phyloP scores from a whole-genome alignment of 2,329 filamentous ascomycete genomes.

The Beauveria pseudobassiana region DNA sequence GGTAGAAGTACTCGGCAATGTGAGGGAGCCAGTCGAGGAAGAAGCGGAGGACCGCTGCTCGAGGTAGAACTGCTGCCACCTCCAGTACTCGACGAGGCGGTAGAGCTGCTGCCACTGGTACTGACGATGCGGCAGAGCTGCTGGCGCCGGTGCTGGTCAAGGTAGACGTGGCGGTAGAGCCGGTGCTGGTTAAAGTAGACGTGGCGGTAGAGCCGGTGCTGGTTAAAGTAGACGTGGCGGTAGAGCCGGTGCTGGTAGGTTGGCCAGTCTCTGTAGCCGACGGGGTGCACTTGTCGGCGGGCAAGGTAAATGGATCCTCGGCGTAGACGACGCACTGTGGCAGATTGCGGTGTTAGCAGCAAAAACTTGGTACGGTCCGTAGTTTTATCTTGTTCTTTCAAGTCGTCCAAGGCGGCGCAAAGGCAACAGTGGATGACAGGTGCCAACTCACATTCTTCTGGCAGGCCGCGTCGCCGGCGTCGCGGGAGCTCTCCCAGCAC shows the following conservation, averaged over 20 bases:
- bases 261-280: slow-evolving; percentile 16
- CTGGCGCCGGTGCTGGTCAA: not conserved
- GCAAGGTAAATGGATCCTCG: slow-evolving; percentile 29
- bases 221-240: slow-evolving; percentile 13
- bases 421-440: not conserved
- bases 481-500: slow-evolving; percentile 33
- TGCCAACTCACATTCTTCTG: slow-evolving; percentile 33
- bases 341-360: not conserved
- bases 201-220: slow-evolving; percentile 12
- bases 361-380: not conserved
- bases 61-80: slow-evolving; percentile 20
- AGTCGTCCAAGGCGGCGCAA: not conserved
- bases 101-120: slow-evolving; percentile 4
- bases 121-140: slow-evolving; percentile 9
- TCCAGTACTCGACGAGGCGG: slow-evolving; percentile 8
- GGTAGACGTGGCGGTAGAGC: slow-evolving; percentile 14
- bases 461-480: slow-evolving; percentile 38
- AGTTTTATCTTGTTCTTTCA: not conserved
- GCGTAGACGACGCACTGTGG: slow-evolving; percentile 37
- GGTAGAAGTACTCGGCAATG: not conserved
- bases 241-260: slow-evolving; percentile 6
- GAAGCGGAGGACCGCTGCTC: not conserved
- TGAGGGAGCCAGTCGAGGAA: not conserved
- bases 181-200: slow-evolving; percentile 9
- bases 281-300: slow-evolving; percentile 27